Conservation (phyloP, 106 monocot species). For the Apostasia ramifera region DNA sequence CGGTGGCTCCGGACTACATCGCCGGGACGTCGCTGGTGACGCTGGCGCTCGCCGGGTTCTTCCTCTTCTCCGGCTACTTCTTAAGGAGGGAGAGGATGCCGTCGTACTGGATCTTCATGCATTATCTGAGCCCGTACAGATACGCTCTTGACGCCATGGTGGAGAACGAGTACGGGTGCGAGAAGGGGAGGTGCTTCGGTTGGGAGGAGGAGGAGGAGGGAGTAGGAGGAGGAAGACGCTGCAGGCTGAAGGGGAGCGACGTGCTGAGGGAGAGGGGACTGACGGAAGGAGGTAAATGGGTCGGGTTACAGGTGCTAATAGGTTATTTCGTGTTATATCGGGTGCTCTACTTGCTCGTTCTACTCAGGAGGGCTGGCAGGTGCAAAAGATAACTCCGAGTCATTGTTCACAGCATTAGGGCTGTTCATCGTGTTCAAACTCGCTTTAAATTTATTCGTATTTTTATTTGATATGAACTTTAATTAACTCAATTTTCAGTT, state of each 20-base stretch:
- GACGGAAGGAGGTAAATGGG: slow-evolving; percentile 53
- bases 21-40: slow-evolving; percentile 79
- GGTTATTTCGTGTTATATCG: slow-evolving; percentile 84
- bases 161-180: slow-evolving; percentile 84
- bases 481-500: too few relatives aligned
- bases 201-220: slow-evolving; percentile 13
- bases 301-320: slow-evolving; percentile 54
- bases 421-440: too few relatives aligned
- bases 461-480: too few relatives aligned
- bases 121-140: slow-evolving; percentile 84
- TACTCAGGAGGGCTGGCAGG: slow-evolving; percentile 50
- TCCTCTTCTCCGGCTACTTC: slow-evolving; percentile 97
- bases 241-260: slow-evolving; percentile 53
- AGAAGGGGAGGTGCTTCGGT: slow-evolving; percentile 53
- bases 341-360: slow-evolving; percentile 68
- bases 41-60: slow-evolving; percentile 84
- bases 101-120: slow-evolving; percentile 78
- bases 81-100: slow-evolving; percentile 78
- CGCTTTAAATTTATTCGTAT: too few relatives aligned
- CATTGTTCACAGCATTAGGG: too few relatives aligned
- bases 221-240: slow-evolving; percentile 12
- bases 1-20: slow-evolving; percentile 86
- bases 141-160: slow-evolving; percentile 84
- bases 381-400: slow-evolving; percentile 33
- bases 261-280: slow-evolving; percentile 53